Evolutionary conservation across 2,329 filamentous ascomycete genomes (phyloP), one percentile per base, ranked within the genome.

Genomic region (Bipolaris bicolor): DNA sequence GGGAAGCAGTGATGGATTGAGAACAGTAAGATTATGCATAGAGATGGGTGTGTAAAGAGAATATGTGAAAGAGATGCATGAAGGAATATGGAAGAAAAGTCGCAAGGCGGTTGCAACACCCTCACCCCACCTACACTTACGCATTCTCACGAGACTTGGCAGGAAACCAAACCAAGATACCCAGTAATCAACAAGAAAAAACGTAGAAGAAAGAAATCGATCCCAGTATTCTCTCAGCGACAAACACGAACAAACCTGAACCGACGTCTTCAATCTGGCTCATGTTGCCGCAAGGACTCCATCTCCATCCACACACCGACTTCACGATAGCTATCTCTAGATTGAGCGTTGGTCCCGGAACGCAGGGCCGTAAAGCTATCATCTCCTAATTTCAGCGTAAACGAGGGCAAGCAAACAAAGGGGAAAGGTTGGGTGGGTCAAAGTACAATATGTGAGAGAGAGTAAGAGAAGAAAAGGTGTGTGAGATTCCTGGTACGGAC

Each of bases 401-500:
- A 10, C 34, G 6, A 24, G 7, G 16, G 36, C 13, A 20, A 45
- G 43, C 2, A 3, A n/a, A 22, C 13, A n/a, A 15, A 15, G 13
- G n/a, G 24, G 29, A 3, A 13, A 11, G 29, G 29, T 1, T 52
- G 41, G 49, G 26, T 22, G 26, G 36, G 26, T 34, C 15, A 36
- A 36, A 26, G 29, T 11, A 40, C 31, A 9, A 5, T 36, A 33
- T 45, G 41, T 20, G 20, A 20, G 2, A 20, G 3, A 20, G 20
- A 20, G 20, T 41, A 10, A 26, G 26, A 16, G 13, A 2, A 31
- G 10, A 33, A n/a, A 41, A 41, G 43, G 39, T 33, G 54, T 46
- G 48, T 26, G n/a, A 44, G 29, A 29, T 55, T 34, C 36, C 13
- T 57, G 49, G 41, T 48, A 52, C 54, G 36, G 7, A 22, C 11